phyloP scores from a whole-genome alignment of 371 early-diverging fungal genomes.

The Ordospora colligata region DNA sequence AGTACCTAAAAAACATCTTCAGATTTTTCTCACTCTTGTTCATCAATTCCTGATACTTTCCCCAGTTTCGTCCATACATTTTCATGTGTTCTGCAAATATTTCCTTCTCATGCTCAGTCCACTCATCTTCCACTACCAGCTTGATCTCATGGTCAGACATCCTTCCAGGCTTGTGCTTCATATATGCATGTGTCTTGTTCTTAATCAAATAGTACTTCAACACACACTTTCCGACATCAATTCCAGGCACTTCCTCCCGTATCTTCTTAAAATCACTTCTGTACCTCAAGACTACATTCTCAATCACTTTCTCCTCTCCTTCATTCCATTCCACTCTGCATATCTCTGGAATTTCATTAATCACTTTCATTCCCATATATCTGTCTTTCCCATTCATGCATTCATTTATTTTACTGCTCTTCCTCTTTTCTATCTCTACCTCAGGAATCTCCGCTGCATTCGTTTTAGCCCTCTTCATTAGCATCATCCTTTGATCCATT shows the following conservation, averaged over 20 bases:
- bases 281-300: conserved; percentile 18
- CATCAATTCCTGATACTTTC: conserved; percentile 28
- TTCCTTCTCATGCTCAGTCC: conserved; percentile 46
- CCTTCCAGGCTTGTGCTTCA: conserved; percentile 38
- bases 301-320: conserved; percentile 26
- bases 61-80: conserved; percentile 36
- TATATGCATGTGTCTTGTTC: conserved; percentile 30
- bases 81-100: conserved; percentile 19
- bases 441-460: conserved; percentile 36
- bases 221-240: conserved; percentile 24
- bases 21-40: conserved; percentile 49
- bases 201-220: conserved; percentile 46
- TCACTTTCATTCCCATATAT: neutral
- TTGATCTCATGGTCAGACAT: conserved; percentile 44
- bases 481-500: neutral
- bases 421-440: too few species aligned
- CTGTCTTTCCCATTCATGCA: neutral
- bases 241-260: conserved; percentile 7
- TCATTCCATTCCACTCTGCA: neutral
- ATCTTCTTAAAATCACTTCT: conserved; percentile 43
- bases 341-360: neutral
- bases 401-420: too few species aligned
- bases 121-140: conserved; percentile 30
- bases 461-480: conserved; percentile 13
- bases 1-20: conserved; percentile 49